phyloP scores from a whole-genome alignment of 1,284 basidiomycete genomes.

The Moesziomyces parantarcticus region DNA sequence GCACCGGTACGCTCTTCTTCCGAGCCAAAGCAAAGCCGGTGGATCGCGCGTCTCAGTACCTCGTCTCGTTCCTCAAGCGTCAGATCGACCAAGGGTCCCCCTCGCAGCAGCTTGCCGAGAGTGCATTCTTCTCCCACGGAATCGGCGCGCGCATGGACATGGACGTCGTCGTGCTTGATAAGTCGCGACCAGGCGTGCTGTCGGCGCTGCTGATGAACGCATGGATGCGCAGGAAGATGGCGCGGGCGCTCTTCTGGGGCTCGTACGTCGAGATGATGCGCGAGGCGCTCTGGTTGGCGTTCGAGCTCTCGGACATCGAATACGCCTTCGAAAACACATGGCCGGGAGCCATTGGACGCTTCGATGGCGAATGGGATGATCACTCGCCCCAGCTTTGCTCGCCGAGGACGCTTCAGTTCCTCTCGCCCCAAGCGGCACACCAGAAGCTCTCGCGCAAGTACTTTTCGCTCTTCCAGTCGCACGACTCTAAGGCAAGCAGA shows the following conservation, averaged over 20 bases:
- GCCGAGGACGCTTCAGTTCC: slow-evolving; percentile 35
- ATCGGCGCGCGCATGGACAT: slow-evolving; percentile 42
- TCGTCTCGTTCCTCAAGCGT: slow-evolving; percentile 45
- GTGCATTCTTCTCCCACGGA: slow-evolving; percentile 29
- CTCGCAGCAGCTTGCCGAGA: slow-evolving; percentile 24
- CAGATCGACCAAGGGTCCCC: slow-evolving; percentile 39
- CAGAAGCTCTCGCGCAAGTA: slow-evolving; percentile 27
- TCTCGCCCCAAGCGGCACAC: slow-evolving; percentile 28
- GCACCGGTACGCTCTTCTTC: slow-evolving; percentile 46
- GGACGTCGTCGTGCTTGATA: slow-evolving; percentile 45
- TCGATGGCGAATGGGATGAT: slow-evolving; percentile 45
- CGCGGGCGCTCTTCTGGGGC: slow-evolving; percentile 31
- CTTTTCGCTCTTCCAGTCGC: slow-evolving; percentile 25
- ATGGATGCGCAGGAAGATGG: slow-evolving; percentile 26
- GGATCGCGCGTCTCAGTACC: slow-evolving; percentile 31
- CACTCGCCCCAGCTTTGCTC: slow-evolving; percentile 35
- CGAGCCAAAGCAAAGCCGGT: slow-evolving; percentile 36
- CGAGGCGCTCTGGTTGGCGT: slow-evolving; percentile 41
- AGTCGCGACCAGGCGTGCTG: slow-evolving; percentile 36
- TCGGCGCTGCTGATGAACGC: slow-evolving; percentile 42
- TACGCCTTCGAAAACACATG: slow-evolving; percentile 46
- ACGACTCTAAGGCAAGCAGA: neutral
- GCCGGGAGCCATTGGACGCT: slow-evolving; percentile 39
- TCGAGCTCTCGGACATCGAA: slow-evolving; percentile 30
- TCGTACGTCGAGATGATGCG: slow-evolving; percentile 27